Conservation (phyloP, 2,329 filamentous ascomycete genomes). For the Fragosphaeria purpurea region DNA sequence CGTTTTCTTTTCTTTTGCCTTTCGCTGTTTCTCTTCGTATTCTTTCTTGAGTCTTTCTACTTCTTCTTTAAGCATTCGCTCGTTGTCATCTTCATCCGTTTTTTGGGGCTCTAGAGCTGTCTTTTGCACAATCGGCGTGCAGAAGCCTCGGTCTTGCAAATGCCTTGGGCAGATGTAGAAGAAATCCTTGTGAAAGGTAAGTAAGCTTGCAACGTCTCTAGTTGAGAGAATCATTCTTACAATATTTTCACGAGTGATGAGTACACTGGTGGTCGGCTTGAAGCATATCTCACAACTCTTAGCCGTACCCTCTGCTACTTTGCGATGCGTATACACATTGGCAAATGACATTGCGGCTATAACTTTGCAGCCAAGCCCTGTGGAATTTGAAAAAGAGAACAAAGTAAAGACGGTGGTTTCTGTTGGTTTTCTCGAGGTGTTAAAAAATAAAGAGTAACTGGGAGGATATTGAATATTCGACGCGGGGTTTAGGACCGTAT, state of each 20-base stretch:
- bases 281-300: conserved; percentile 88
- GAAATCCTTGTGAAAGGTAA: conserved; percentile 48
- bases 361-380: too few relatives aligned
- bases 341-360: conserved; percentile 42
- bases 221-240: conserved; percentile 31
- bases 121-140: conserved; percentile 61
- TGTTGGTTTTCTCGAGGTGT: too few relatives aligned
- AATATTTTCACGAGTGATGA: conserved; percentile 85
- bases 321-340: conserved; percentile 78
- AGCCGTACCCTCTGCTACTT: conserved; percentile 72
- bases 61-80: conserved; percentile 56
- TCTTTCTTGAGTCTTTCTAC: conserved; percentile 60
- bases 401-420: too few relatives aligned
- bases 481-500: too few relatives aligned
- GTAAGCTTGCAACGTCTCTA: too few relatives aligned
- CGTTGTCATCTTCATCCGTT: conserved; percentile 53
- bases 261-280: conserved; percentile 75
- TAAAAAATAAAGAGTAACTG: too few relatives aligned
- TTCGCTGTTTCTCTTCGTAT: conserved; percentile 62
- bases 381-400: too few relatives aligned
- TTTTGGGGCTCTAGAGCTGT: conserved; percentile 56
- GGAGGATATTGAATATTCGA: too few relatives aligned
- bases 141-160: conserved; percentile 74
- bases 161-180: conserved; percentile 86
- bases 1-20: conserved; percentile 59